phyloP scores from a whole-genome alignment of 306 rosid genomes.

The Rubus idaeus region DNA sequence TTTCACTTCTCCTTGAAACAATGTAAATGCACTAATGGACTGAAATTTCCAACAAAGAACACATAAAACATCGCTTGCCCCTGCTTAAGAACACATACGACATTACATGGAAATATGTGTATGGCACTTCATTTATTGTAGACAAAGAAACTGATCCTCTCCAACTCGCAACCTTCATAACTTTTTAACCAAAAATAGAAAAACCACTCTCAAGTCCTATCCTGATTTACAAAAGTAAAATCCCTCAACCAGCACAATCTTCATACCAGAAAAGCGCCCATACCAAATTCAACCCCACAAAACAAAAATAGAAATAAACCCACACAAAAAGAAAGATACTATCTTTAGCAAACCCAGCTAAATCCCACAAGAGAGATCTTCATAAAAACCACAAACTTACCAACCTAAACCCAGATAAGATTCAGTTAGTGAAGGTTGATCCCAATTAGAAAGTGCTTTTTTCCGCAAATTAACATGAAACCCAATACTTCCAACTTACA shows the following conservation, averaged over 20 bases:
- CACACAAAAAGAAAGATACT: background rate
- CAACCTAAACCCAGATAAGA: constrained; percentile 3
- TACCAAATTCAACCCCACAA: constrained; percentile 8
- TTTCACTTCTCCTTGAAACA: background rate
- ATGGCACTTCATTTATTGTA: background rate
- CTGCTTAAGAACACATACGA: constrained; percentile 2
- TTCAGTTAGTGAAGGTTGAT: constrained; percentile 7
- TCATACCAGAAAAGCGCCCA: background rate
- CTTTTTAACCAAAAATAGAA: background rate
- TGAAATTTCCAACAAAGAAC: background rate
- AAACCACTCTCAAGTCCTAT: background rate
- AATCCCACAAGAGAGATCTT: background rate
- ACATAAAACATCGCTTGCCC: background rate
- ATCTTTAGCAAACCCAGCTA: background rate
- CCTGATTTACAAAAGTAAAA: background rate
- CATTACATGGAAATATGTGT: background rate
- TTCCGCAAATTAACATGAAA: background rate
- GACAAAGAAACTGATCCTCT: background rate
- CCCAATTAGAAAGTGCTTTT: constrained; percentile 8
- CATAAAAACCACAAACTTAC: constrained; percentile 4
- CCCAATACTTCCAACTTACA: background rate
- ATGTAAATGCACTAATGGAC: background rate
- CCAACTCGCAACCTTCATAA: background rate
- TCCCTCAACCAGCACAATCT: background rate
- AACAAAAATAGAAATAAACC: background rate